phyloP scores from a whole-genome alignment of 768 basidiomycete genomes.

The Ramaria rubella region DNA sequence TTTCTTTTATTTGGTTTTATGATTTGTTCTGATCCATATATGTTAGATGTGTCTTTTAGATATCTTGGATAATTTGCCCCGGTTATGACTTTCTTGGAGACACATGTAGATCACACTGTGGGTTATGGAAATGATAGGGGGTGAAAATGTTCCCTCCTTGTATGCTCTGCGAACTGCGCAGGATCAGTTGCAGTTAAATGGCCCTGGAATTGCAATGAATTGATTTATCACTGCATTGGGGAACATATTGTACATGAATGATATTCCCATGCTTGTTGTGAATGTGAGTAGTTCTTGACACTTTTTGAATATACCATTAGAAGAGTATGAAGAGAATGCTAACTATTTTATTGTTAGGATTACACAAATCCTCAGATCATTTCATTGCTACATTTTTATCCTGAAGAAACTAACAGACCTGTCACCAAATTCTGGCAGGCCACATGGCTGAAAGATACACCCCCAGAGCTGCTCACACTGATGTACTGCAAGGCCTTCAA shows the following conservation, averaged over 20 bases:
- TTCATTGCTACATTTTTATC: not conserved
- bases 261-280: not conserved
- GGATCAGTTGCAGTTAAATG: not conserved
- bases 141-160: not conserved
- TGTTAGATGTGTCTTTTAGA: not conserved
- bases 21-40: not conserved
- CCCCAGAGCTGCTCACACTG: conserved; percentile 11
- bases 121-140: not conserved
- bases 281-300: not conserved
- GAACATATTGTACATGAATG: not conserved
- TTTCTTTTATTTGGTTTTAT: not conserved
- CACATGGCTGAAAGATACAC: not conserved
- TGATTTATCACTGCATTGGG: not conserved
- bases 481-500: conserved; percentile 9
- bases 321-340: not conserved
- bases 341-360: not conserved
- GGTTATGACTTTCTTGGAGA: not conserved
- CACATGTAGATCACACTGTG: conserved; percentile 2
- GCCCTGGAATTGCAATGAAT: not conserved
- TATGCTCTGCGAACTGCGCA: not conserved
- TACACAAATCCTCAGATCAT: not conserved
- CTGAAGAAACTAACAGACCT: not conserved
- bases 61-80: not conserved
- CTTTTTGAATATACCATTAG: not conserved
- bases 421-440: not conserved